These are phyloP conservation scores for Apiotrichum montevideense DNA, from an alignment of 1,284 basidiomycete species.

Conservation along the genomic window DNA sequence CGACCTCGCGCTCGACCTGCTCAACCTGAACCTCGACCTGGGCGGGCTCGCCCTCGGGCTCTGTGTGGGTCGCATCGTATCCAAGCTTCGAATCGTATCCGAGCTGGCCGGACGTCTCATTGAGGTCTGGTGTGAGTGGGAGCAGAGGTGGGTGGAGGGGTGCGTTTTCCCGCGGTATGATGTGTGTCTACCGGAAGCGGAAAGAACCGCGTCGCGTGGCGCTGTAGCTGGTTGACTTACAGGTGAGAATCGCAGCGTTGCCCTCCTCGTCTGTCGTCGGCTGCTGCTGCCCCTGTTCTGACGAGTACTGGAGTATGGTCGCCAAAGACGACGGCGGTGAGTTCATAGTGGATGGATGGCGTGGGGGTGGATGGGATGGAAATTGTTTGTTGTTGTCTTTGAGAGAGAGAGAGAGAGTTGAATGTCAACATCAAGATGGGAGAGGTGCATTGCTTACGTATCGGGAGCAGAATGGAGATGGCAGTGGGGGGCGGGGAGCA, in stretches of 20 bases:
- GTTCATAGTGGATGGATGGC: constrained; percentile 2
- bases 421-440: too few relatives aligned
- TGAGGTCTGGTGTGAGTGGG: constrained; percentile 8
- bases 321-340: constrained; percentile 8
- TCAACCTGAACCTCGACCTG: neutral
- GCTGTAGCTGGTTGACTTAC: constrained; percentile 6
- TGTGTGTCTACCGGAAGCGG: too few relatives aligned
- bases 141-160: too few relatives aligned
- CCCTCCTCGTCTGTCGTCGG: neutral
- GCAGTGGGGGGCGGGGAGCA: too few relatives aligned
- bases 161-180: too few relatives aligned
- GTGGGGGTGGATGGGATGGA: neutral
- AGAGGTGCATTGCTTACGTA: too few relatives aligned
- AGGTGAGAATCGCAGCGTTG: constrained; percentile 13
- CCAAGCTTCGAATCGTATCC: too few relatives aligned
- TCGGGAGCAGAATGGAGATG: too few relatives aligned
- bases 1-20: neutral
- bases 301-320: constrained; percentile 1
- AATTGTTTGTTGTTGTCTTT: too few relatives aligned
- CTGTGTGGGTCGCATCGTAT: neutral
- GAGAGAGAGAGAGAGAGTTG: too few relatives aligned
- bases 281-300: neutral
- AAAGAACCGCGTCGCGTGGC: neutral
- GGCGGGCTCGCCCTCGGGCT: neutral
- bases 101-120: neutral